Base-by-base conservation (phyloP, 345 rosid genomes). In the Sonneratia alba region DNA sequence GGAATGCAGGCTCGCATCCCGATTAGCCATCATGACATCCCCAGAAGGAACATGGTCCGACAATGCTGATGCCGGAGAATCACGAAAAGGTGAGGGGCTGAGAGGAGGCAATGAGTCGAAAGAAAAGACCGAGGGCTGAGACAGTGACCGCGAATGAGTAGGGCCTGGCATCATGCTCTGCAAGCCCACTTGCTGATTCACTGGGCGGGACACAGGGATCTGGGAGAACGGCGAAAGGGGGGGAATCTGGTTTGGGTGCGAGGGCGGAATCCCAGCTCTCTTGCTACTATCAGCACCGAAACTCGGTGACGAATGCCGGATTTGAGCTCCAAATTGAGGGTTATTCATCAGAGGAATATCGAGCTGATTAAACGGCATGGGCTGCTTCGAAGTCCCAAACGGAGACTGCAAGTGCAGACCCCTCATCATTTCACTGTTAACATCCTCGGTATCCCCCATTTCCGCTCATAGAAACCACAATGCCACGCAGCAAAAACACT, bases 211-310 rank as follows among this genome's bases (percentile, higher is more conserved):
- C 75, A 70, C 81, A 5, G 90, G 91, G 89, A 91, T 88, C 92
- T 90, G 90, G 37, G 99, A 90, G 75, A 78, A 90, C 0, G 97
- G 99, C 0, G 97, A 90, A 73, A 93, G 81, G 63, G 96, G 98
- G 27, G 97, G 92, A 81, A 89, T 84, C 76, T 86, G 91, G 80
- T 80, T 86, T 9, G 97, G 97, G 73, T 87, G 93, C 2, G 98
- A 87, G 27, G 98, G 98, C 53, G 98, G 97, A 7, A 91, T 87
- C 16, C 96, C 96, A 32, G 74, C 81, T 83, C 92, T 87, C 78
- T 83, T 91, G 66, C 66, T 69, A 74, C 53, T 40, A 49, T 85
- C 90, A 72, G 73, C 77, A 38, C 74, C 70, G 69, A 76, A 85
- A 77, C 77, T 81, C 21, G 83, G 84, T 1, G 85, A 70, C 67